These are phyloP conservation scores for Dionaea muscipula DNA, from an alignment of 179 eudicot genomes.

Conservation along the genomic window DNA sequence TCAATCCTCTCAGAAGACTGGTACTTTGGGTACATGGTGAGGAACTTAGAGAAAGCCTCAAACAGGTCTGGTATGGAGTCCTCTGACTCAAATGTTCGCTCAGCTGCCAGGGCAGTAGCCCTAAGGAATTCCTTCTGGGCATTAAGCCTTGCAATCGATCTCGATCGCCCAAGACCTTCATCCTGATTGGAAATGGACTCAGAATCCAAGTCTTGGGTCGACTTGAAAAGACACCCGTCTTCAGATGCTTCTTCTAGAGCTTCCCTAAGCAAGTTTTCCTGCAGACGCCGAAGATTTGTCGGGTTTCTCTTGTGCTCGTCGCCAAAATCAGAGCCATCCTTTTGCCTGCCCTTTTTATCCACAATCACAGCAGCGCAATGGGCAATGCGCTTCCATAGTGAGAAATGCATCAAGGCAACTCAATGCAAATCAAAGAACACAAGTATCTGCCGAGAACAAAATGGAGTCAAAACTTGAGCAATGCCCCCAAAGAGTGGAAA, in stretches of 20 bases:
- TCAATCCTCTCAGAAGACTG: conserved; percentile 79
- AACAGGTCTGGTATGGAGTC: conserved; percentile 60
- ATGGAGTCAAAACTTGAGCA: neutral
- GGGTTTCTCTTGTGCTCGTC: conserved; percentile 45
- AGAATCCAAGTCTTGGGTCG: conserved; percentile 47
- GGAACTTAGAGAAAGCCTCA: conserved; percentile 76
- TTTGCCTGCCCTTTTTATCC: conserved; percentile 67
- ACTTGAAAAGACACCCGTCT: conserved; percentile 76
- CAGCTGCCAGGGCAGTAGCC: conserved; percentile 92
- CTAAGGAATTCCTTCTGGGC: conserved; percentile 71
- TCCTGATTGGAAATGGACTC: conserved; percentile 43
- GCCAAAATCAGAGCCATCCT: conserved; percentile 38
- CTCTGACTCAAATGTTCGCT: conserved; percentile 53
- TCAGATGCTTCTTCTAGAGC: conserved; percentile 98
- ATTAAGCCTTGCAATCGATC: conserved; percentile 73
- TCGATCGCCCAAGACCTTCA: conserved; percentile 65
- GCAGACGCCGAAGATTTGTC: conserved; percentile 49
- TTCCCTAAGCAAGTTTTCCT: conserved; percentile 72
- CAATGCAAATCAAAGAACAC: neutral
- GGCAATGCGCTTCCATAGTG: conserved; percentile 95
- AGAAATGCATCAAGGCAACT: conserved; percentile 67
- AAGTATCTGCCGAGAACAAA: neutral
- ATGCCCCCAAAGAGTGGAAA: neutral
- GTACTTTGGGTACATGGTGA: conserved; percentile 90
- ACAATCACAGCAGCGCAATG: conserved; percentile 67